These are phyloP conservation scores for Cladophialophora carrionii DNA, from an alignment of 2,329 filamentous ascomycete species.

Conservation along the genomic window DNA sequence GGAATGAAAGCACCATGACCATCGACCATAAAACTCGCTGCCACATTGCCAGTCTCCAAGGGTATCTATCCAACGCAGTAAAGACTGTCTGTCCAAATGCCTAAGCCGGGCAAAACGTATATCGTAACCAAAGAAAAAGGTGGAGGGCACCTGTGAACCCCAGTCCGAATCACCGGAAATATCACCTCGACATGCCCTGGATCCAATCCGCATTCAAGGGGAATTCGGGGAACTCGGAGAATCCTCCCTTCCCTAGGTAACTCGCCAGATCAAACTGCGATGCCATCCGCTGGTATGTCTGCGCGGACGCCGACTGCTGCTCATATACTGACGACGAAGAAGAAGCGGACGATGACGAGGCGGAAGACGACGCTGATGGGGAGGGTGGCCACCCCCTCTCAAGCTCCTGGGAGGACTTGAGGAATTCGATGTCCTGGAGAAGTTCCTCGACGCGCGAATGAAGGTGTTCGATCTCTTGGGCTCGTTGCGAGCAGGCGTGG, in stretches of 20 bases:
- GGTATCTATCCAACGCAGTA: not conserved
- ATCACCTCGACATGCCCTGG: not conserved
- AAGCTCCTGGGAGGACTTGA: conserved; percentile 11
- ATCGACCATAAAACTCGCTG: not conserved
- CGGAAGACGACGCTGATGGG: not conserved
- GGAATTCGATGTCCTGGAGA: conserved; percentile 10
- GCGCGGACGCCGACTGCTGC: not conserved
- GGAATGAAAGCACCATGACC: not conserved
- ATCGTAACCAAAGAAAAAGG: not conserved
- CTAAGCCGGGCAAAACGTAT: not conserved
- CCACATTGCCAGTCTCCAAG: not conserved
- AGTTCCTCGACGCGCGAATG: conserved; percentile 14
- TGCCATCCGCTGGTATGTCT: not conserved
- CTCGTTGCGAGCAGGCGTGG: conserved; percentile 10
- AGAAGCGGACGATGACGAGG: not conserved
- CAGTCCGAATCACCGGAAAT: no score
- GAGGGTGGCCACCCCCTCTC: conserved; percentile 14
- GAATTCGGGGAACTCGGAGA: conserved; percentile 9
- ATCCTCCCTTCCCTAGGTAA: conserved; percentile 7
- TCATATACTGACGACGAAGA: not conserved
- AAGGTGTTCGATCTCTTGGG: conserved; percentile 16
- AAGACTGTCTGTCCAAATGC: not conserved
- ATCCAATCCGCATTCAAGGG: not conserved
- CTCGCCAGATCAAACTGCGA: conserved; percentile 5
- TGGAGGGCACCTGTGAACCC: no score